phyloP scores from a whole-genome alignment of 306 rosid species.

The Prosopis cineraria region DNA sequence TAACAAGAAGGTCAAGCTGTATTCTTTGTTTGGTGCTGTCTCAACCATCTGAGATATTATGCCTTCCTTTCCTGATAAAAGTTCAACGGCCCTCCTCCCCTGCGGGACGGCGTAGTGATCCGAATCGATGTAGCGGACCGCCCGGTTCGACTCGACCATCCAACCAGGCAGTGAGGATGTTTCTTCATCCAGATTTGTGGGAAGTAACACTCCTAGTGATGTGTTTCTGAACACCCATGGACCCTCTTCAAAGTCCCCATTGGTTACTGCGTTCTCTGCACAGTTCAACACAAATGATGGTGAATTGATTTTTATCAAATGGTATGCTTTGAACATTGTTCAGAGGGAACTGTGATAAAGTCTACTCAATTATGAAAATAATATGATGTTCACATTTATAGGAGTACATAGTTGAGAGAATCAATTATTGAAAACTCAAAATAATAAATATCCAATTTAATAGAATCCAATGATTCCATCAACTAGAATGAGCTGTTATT shows the following conservation, averaged over 20 bases:
- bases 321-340: background rate
- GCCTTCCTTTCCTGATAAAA: conserved; percentile 92
- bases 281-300: background rate
- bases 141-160: conserved; percentile 88
- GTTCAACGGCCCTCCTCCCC: conserved; percentile 81
- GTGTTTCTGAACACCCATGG: conserved; percentile 89
- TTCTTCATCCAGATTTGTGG: conserved; percentile 91
- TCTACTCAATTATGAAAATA: background rate
- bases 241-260: conserved; percentile 94
- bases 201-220: conserved; percentile 84
- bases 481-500: background rate
- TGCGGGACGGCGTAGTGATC: conserved; percentile 77
- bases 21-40: conserved; percentile 63
- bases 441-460: background rate
- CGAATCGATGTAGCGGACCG: conserved; percentile 79
- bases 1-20: conserved; percentile 63
- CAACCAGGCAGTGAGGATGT: conserved; percentile 85
- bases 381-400: too few species aligned
- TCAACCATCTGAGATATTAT: conserved; percentile 98
- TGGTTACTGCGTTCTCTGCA: conserved; percentile 81
- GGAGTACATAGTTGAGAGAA: background rate
- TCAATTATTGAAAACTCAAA: background rate
- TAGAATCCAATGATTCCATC: background rate
- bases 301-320: background rate
- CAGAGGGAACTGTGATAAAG: background rate